Base-by-base conservation (phyloP, 495 filamentous ascomycete genomes). In the Platismatia glauca region DNA sequence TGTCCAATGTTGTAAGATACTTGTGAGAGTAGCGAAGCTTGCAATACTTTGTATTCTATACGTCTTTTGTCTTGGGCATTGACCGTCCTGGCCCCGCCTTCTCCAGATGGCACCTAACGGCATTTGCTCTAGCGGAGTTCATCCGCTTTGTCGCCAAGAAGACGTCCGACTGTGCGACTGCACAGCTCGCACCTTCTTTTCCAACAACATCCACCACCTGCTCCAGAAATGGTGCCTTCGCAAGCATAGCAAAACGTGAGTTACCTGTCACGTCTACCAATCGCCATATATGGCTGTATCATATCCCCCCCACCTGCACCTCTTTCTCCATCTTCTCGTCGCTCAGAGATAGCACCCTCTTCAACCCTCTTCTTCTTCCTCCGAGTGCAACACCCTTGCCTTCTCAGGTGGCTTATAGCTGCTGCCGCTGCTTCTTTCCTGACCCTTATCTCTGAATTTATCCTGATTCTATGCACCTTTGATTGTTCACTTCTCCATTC, bases 391-490 rank as follows among this genome's bases (percentile, higher is more conserved):
- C 34, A 59, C 53, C 53, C 50, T 68, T 63, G 57, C 60, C 48
- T 44, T 59, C 38, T 65, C 59, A 60, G 65, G 55, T 38, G 56
- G 63, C 58, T 56, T 52, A 66, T 46, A 59, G 64, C 38, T 62
- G 50, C 50, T 52, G 24, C 46, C 62, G 69, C 59, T 60, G 61
- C 55, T 58, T 48, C 60, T 55, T 61, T n/a, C n/a, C n/a, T n/a
- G n/a, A n/a, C n/a, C 63, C 52, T 61, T 62, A 44, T 67, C 66
- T 70, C 64, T 58, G 27, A 63, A 69, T 69, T 65, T 63, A 43
- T n/a, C 67, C 66, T 64, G 64, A 73, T 70, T 60, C 67, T 72
- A 72, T 65, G 67, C 50, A 58, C 44, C 41, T 22, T 62, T 60
- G 58, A 66, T 61, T 63, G 38, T 58, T 35, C 44, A 43, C 33